A percentile compares a stretch with the other conserved stretches of the same genome.
Evolutionary conservation across 257 asterid genomes (phyloP).

Genomic region (Fraxinus americana): DNA sequence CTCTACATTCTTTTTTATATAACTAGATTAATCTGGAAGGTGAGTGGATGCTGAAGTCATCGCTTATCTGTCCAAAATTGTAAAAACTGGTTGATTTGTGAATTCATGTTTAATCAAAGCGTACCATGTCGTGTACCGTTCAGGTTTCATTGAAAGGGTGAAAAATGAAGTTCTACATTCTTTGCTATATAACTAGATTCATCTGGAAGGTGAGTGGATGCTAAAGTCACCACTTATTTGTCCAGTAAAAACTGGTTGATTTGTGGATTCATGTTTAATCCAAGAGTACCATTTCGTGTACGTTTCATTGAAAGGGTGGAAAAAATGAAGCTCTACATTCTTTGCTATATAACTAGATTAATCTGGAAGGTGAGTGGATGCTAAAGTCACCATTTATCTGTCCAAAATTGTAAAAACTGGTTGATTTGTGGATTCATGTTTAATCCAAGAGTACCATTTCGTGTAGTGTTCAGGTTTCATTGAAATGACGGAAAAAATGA

Average conservation of each 20-base stretch:
- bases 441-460: too few relatives aligned
- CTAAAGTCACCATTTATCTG: slow-evolving; percentile 19
- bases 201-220: slow-evolving; percentile 31
- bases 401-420: slow-evolving; percentile 32
- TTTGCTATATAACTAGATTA: slow-evolving; percentile 54
- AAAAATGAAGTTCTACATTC: slow-evolving; percentile 39
- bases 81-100: slow-evolving; percentile 18
- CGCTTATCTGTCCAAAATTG: slow-evolving; percentile 25
- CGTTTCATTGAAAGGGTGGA: background rate
- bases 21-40: slow-evolving; percentile 35
- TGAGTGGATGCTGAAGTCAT: slow-evolving; percentile 25
- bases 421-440: background rate
- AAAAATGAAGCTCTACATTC: slow-evolving; percentile 40
- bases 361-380: slow-evolving; percentile 31
- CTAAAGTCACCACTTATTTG: slow-evolving; percentile 18
- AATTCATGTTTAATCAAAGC: too few relatives aligned
- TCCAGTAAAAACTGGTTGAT: slow-evolving; percentile 24
- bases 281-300: too few relatives aligned
- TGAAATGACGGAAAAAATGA: slow-evolving; percentile 7
- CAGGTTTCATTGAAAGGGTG: background rate
- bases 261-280: background rate
- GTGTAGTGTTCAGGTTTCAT: too few relatives aligned
- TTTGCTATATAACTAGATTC: slow-evolving; percentile 54
- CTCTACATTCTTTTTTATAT: slow-evolving; percentile 62
- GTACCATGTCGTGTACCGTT: too few relatives aligned